phyloP scores from a whole-genome alignment of 306 rosid genomes.

The Rosa chinensis region DNA sequence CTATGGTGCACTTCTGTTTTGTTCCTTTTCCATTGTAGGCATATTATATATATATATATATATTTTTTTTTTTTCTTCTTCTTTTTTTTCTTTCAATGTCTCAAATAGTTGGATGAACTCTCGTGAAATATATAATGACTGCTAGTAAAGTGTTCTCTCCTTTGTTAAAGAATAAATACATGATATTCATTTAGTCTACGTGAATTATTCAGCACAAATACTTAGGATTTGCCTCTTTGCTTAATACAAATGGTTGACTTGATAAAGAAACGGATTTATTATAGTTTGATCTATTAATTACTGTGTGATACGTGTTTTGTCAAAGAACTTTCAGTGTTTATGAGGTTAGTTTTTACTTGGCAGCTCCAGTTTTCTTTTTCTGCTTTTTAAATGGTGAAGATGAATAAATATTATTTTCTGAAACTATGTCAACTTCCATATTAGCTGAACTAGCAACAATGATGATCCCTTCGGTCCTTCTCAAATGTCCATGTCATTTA shows the following conservation, averaged over 20 bases:
- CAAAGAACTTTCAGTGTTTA: neutral
- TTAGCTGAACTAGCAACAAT: neutral
- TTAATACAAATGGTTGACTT: neutral
- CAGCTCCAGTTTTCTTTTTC: neutral
- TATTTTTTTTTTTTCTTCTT: too few relatives aligned
- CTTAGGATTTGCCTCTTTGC: neutral
- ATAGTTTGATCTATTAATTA: neutral
- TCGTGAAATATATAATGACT: neutral
- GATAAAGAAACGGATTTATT: neutral
- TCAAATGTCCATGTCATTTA: neutral
- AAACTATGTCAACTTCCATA: neutral
- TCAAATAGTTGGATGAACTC: neutral
- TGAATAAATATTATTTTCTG: neutral
- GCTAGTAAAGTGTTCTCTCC: neutral
- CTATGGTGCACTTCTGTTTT: neutral
- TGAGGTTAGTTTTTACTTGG: neutral
- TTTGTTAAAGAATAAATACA: neutral
- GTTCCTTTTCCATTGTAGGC: neutral
- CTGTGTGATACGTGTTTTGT: neutral
- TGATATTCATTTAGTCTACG: neutral
- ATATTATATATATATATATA: too few relatives aligned
- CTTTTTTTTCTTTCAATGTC: neutral
- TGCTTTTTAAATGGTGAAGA: neutral
- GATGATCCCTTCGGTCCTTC: neutral
- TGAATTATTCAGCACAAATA: neutral